Evolutionary conservation across 768 basidiomycete species (phyloP).

Genomic region (Mycena galericulata): DNA sequence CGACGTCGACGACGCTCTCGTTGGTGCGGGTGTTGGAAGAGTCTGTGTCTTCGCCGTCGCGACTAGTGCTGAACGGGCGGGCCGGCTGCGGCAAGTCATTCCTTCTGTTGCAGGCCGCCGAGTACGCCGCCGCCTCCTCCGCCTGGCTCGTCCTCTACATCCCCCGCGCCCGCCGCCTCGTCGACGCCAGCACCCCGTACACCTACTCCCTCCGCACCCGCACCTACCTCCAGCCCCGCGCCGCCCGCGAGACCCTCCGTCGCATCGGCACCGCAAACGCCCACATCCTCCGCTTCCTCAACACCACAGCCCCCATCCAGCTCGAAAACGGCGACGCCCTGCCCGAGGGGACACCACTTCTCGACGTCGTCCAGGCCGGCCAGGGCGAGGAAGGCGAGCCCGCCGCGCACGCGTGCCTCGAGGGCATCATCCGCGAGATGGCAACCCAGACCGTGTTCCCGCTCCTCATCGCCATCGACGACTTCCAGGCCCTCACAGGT

Average conservation of each 20-base stretch:
- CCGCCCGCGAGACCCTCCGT: slow-evolving; percentile 72
- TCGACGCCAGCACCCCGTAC: slow-evolving; percentile 81
- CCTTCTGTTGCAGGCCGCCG: slow-evolving; percentile 80
- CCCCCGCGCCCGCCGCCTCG: slow-evolving; percentile 66
- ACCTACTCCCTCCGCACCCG: slow-evolving; percentile 80
- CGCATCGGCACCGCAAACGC: slow-evolving; percentile 73
- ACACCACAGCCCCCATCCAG: slow-evolving; percentile 53
- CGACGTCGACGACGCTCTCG: slow-evolving; percentile 54
- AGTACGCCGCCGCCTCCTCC: slow-evolving; percentile 66
- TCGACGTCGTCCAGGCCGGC: slow-evolving; percentile 60
- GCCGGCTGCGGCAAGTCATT: slow-evolving; percentile 87
- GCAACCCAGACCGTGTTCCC: slow-evolving; percentile 79
- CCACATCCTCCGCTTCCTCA: slow-evolving; percentile 54
- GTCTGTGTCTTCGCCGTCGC: slow-evolving; percentile 54
- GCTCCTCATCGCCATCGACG: slow-evolving; percentile 88
- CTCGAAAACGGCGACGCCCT: slow-evolving; percentile 48
- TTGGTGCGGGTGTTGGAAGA: slow-evolving; percentile 10
- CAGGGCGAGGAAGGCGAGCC: slow-evolving; percentile 66
- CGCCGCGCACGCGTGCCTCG: slow-evolving; percentile 54
- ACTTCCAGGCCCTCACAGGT: slow-evolving; percentile 85
- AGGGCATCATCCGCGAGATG: slow-evolving; percentile 69
- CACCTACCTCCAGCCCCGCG: slow-evolving; percentile 80
- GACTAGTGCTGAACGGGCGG: slow-evolving; percentile 57
- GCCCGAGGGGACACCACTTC: slow-evolving; percentile 50
- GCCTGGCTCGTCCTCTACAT: slow-evolving; percentile 90